phyloP scores from a whole-genome alignment of 1,139 yeast species.

The Magnusiomyces sp. region DNA sequence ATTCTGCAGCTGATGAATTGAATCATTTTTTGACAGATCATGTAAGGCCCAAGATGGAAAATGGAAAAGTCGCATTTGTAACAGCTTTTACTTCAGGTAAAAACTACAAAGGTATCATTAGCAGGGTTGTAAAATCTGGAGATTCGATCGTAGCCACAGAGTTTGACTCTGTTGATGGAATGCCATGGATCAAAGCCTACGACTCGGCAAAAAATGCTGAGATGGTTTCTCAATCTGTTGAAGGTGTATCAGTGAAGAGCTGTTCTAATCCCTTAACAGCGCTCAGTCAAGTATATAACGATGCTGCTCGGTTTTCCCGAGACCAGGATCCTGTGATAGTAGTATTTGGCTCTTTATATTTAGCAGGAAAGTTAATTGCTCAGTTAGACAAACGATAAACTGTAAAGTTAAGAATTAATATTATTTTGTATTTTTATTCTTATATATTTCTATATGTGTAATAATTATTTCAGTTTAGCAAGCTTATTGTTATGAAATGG shows the following conservation, averaged over 20 bases:
- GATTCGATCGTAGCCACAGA: slow-evolving; percentile 56
- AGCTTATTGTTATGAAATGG: too few species aligned
- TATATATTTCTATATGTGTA: neutral
- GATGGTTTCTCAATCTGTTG: slow-evolving; percentile 11
- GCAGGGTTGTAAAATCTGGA: slow-evolving; percentile 39
- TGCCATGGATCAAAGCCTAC: slow-evolving; percentile 81
- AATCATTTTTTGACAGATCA: slow-evolving; percentile 36
- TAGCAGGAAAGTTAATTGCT: slow-evolving; percentile 22
- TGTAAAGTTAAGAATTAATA: too few species aligned
- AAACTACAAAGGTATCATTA: slow-evolving; percentile 44
- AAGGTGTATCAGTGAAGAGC: slow-evolving; percentile 4
- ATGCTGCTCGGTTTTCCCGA: neutral
- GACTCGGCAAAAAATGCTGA: slow-evolving; percentile 35
- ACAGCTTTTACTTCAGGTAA: slow-evolving; percentile 75
- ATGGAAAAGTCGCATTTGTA: slow-evolving; percentile 47
- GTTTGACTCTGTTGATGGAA: slow-evolving; percentile 67
- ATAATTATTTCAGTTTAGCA: neutral
- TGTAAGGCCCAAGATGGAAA: slow-evolving; percentile 19
- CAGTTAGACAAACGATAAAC: too few species aligned
- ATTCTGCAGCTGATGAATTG: slow-evolving; percentile 68
- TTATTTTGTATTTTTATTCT: neutral
- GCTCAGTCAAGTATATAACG: neutral
- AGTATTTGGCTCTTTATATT: slow-evolving; percentile 1
- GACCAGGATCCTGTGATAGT: neutral
- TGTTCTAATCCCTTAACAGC: neutral